Base-by-base conservation (phyloP, 208 protist genomes). In the Lotmaria passim region DNA sequence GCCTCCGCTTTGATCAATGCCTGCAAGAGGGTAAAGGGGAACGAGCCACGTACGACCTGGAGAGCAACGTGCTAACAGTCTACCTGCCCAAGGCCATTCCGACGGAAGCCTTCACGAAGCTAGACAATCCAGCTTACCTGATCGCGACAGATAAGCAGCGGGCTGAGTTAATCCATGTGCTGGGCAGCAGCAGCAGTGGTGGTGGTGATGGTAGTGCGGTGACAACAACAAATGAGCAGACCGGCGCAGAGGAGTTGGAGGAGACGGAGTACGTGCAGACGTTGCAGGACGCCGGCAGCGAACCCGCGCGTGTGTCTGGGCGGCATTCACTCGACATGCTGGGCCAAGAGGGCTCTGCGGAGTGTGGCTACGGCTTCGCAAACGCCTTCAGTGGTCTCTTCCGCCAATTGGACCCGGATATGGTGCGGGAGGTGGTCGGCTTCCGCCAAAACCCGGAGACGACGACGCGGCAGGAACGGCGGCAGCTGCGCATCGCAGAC, bases 71-170 rank as follows among this genome's bases (percentile, higher is more conserved):
- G 7, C 61, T 97, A 19, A 90, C 75, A 3, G 90, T 97, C 17
- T 87, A 87, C 73, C 58, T 97, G 15, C 93, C 93, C 0, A 98
- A 98, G 73, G 83, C 81, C n/a, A 68, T 65, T 17, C n/a, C 38
- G 0, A 81, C 84, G 0, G 80, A 94, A 59, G 38, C 51, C 14
- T 98, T 97, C 67, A 85, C 81, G 11, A 69, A 90, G 57, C 81
- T 98, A 12, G 90, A 97, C 69, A 94, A 96, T 75, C 82, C 89
- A 4, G 87, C 77, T 23, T 95, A 86, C 48, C 82, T 98, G 21
- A 81, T 97, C 44, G 86, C 87, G 11, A 97, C 93, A 1, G 87
- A 90, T 21, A 85, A 81, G 73, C 83, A 97, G 73, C 85, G 93
- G 3, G 47, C 34, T 10, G 68, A 69, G 41, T 55, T 94, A 23